These are phyloP conservation scores for Malbranchea zuffiana DNA, from an alignment of 2,329 filamentous ascomycete genomes.

Conservation along the genomic window DNA sequence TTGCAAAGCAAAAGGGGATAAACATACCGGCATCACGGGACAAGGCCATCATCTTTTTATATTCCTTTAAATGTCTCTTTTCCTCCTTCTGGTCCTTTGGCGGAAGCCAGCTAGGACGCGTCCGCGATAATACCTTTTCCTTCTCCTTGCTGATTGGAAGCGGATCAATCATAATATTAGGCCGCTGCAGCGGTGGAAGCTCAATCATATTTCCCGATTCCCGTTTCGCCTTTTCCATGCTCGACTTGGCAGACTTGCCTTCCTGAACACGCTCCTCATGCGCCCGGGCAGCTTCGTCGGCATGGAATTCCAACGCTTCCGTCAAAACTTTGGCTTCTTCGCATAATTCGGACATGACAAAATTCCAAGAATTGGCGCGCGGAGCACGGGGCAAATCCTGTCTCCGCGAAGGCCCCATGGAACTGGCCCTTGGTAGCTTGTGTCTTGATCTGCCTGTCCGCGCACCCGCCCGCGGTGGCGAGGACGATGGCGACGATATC, in stretches of 20 bases:
- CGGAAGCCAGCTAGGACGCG: conserved; percentile 55
- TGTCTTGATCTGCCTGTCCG: conserved; percentile 2
- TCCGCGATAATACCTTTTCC: conserved; percentile 54
- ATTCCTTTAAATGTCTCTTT: conserved; percentile 68
- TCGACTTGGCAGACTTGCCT: conserved; percentile 30
- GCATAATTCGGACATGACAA: conserved; percentile 47
- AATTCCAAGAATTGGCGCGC: conserved; percentile 49
- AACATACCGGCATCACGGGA: conserved; percentile 46
- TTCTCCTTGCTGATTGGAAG: conserved; percentile 57
- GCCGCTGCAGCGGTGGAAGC: conserved; percentile 51
- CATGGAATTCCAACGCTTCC: conserved; percentile 48
- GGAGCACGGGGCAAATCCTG: conserved; percentile 28
- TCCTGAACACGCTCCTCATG: conserved; percentile 39
- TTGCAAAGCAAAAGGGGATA: not conserved
- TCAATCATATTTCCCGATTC: conserved; percentile 34
- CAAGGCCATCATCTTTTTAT: conserved; percentile 55
- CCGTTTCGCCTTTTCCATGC: conserved; percentile 27
- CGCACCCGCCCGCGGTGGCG: conserved; percentile 18
- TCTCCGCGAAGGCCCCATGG: conserved; percentile 18
- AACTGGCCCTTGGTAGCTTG: conserved; percentile 28
- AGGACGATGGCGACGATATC: conserved; percentile 23
- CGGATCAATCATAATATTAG: conserved; percentile 55
- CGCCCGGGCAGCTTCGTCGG: conserved; percentile 38
- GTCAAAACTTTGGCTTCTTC: conserved; percentile 51
- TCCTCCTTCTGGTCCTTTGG: conserved; percentile 78